Evolutionary conservation across 495 filamentous ascomycete genomes (phyloP).

Genomic region (Peziza echinospora): DNA sequence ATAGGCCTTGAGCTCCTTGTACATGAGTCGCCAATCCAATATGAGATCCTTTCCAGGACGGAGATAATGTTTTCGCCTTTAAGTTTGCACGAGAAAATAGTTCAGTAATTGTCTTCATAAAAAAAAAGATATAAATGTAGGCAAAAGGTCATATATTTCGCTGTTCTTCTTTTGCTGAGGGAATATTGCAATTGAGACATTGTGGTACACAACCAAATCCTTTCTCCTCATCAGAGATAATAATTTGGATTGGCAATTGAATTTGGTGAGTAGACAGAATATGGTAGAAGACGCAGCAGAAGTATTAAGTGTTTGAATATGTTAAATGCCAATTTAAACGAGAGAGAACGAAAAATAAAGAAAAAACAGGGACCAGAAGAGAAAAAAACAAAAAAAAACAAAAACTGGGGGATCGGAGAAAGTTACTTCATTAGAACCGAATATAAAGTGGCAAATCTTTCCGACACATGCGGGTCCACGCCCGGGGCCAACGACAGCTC

Average conservation of each 20-base stretch:
- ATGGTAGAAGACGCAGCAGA: neutral
- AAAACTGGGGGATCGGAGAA: conserved; percentile 1
- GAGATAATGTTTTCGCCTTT: conserved; percentile 84
- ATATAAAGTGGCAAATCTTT: conserved; percentile 92
- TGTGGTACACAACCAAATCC: too few species aligned
- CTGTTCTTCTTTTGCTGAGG: too few species aligned
- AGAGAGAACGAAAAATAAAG: too few species aligned
- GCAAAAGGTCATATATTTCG: too few species aligned
- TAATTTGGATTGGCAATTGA: too few species aligned
- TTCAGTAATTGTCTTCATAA: conserved; percentile 1
- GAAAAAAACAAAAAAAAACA: too few species aligned
- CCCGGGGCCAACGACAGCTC: conserved; percentile 82
- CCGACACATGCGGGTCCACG: conserved; percentile 55
- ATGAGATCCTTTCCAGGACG: conserved; percentile 69
- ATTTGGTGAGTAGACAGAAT: neutral
- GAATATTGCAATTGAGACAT: too few species aligned
- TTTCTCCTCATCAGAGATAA: too few species aligned
- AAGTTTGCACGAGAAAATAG: conserved; percentile 13
- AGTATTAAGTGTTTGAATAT: too few species aligned
- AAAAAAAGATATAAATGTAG: too few species aligned
- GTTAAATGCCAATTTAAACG: too few species aligned
- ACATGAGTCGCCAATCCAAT: conserved; percentile 81
- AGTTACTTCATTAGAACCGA: conserved; percentile 75
- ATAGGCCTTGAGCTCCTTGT: conserved; percentile 70
- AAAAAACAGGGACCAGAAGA: too few species aligned